Evolutionary conservation across 1,284 basidiomycete species (phyloP).

Genomic region (Dichomitus squalens): DNA sequence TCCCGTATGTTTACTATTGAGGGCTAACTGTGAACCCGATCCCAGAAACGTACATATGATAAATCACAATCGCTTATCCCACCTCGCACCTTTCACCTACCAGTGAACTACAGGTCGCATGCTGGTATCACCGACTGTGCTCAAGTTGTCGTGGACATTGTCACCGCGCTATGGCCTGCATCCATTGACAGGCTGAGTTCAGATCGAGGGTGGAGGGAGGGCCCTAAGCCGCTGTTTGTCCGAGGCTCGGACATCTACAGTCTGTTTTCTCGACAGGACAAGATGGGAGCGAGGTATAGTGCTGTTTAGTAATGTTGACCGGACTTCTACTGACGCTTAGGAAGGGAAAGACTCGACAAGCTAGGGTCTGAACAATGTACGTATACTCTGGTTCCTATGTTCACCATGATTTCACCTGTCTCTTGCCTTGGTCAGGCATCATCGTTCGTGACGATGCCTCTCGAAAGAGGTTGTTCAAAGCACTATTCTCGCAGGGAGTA

Average conservation of each 20-base stretch:
- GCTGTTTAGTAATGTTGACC: background rate
- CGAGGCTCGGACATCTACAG: conserved; percentile 38
- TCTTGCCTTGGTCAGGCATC: background rate
- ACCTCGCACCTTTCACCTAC: conserved; percentile 59
- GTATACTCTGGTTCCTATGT: background rate
- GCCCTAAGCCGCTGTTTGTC: conserved; percentile 63
- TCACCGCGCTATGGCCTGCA: conserved; percentile 63
- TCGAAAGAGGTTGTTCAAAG: too few relatives aligned
- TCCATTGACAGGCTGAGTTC: conserved; percentile 61
- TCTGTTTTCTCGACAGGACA: conserved; percentile 55
- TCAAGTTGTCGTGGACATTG: conserved; percentile 59
- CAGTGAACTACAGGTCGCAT: conserved; percentile 72
- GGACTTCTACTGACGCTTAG: background rate
- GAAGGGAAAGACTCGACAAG: background rate
- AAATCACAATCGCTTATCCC: background rate
- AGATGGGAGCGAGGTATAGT: conserved; percentile 49
- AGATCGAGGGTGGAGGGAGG: conserved; percentile 61
- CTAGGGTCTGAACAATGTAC: background rate
- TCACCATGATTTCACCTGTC: background rate
- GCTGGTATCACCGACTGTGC: conserved; percentile 68
- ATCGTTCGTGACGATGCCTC: conserved; percentile 1
- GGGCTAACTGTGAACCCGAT: too few relatives aligned
- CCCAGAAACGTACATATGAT: too few relatives aligned
- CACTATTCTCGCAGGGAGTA: background rate
- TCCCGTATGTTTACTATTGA: background rate